Base-by-base conservation (phyloP, 331 rosid species). In the Arachis monticola region DNA sequence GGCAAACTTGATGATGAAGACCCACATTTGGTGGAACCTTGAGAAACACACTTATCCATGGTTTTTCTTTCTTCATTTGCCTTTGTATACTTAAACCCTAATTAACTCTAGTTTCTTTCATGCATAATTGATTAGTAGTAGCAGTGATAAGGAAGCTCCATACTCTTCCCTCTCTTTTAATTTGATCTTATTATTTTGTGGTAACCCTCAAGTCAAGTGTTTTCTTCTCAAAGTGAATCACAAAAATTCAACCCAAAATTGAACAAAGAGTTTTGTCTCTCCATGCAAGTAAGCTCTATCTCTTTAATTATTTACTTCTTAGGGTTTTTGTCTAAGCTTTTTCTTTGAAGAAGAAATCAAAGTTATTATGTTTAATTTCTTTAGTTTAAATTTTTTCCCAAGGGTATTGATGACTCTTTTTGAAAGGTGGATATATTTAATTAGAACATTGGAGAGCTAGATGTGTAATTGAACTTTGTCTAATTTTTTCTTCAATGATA, bases 1-100 rank as follows among this genome's bases (percentile, higher is more conserved):
- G 41, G 41, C 76, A 17, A 79, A 82, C 93, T 89, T 93, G 90
- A 73, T 77, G 79, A 67, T 76, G 86, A 92, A 91, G 96, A 80
- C 83, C 89, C 87, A 84, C 79, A 88, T 85, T 88, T 83, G 99
- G 96, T 95, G 81, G 84, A 84, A 94, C 45, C 92, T 94, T 94
- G 85, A 77, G 5, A 78, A 73, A 78, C 86, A 92, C 96, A 86
- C 79, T 72, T 77, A 70, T 52, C 51, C 78, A 47, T 60, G 46
- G 3, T 70, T 82, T 75, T 73, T 51, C 80, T 77, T 73, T 57
- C 82, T 78, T 74, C 79, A 59, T 64, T 4, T 73, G 46, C 62
- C 60, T 51, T 61, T n/a, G 47, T 48, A 77, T 57, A 77, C 84
- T 83, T 94, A 83, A 83, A 90, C 87, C 77, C 82, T 69, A 50